Base-by-base conservation (phyloP, 1,139 yeast genomes). In the Kodamaea alishanica region DNA sequence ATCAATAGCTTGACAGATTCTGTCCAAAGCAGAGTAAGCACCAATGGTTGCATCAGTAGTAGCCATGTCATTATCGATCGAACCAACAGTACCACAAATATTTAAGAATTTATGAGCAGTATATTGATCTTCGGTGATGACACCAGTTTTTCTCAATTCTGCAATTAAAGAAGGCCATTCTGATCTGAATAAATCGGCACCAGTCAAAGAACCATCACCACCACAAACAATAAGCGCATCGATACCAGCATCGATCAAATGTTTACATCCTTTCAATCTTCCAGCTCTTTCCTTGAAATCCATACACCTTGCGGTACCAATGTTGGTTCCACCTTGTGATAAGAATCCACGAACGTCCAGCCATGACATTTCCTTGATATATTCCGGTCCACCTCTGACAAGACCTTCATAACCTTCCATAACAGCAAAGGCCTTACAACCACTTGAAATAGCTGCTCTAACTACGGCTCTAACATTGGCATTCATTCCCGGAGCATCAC, bases 401-500 rank as follows among this genome's bases (percentile, higher is more conserved):
- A 92, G 74, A 39, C 98, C 98, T 48, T 87, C 87, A 65, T 92
- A 92, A 43, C 98, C 98, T 68, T 92, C 98, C 68, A 81, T 84
- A 45, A 92, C 81, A 15, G 94, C 97, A 58, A 75, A 92, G n/a
- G 94, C 90, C 51, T 87, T 94, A 64, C 97, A 92, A n/a, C 89
- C 94, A 46, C 80, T 75, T 65, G 73, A 78, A 47, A 92, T 85
- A 37, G 96, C 95, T 2, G 96, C 78, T 51, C 98, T 77, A 6
- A 92, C 95, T 42, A 92, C 95, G 1, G 97, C 94, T 50, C 98
- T 75, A 11, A 92, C 98, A 36, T 84, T 86, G 2, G 97, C 90
- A 61, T 90, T 89, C 98, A 92, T 92, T 49, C 98, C 98, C 22
- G 96, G 98, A 33, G 97, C 89, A 64, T 90, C 98, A 60, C 98